Evolutionary conservation across 495 filamentous ascomycete species (phyloP).

Genomic region (Trichoderma parareesei): DNA sequence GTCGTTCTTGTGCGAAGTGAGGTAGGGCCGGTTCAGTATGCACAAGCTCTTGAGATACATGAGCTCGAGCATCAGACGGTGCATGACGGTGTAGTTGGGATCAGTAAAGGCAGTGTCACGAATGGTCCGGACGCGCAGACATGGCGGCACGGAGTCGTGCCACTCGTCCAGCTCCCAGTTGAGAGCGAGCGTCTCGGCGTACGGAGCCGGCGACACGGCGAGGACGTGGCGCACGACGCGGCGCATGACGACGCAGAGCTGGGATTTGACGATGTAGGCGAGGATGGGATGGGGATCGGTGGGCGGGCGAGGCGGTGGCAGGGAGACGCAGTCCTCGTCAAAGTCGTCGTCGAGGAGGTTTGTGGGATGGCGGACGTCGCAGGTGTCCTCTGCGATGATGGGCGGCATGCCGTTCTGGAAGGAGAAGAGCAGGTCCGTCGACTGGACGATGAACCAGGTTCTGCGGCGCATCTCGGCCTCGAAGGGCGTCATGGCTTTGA

Average conservation of each 20-base stretch:
- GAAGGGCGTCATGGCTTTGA: conserved; percentile 37
- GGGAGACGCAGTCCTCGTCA: conserved; percentile 27
- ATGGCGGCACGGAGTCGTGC: conserved; percentile 22
- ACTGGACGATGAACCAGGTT: conserved; percentile 38
- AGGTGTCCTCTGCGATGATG: conserved; percentile 34
- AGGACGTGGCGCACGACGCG: conserved; percentile 29
- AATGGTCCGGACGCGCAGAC: conserved; percentile 24
- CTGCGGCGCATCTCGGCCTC: conserved; percentile 46
- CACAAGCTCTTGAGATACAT: conserved; percentile 34
- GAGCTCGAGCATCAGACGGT: conserved; percentile 29
- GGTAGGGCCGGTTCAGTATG: conserved; percentile 35
- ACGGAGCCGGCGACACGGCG: conserved; percentile 22
- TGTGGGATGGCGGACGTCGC: conserved; percentile 34
- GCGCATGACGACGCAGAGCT: conserved; percentile 30
- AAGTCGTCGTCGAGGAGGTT: conserved; percentile 43
- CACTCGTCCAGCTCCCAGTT: conserved; percentile 28
- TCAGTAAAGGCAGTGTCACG: conserved; percentile 28
- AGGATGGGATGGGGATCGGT: conserved; percentile 37
- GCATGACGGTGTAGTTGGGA: conserved; percentile 26
- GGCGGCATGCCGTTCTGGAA: conserved; percentile 45
- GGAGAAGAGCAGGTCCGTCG: conserved; percentile 40
- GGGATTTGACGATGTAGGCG: conserved; percentile 35
- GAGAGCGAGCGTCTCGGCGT: conserved; percentile 27
- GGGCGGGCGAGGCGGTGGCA: conserved; percentile 32
- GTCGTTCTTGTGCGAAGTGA: conserved; percentile 25